Conservation (phyloP, 176 grass and related monocot genomes). For the Zizania latifolia region DNA sequence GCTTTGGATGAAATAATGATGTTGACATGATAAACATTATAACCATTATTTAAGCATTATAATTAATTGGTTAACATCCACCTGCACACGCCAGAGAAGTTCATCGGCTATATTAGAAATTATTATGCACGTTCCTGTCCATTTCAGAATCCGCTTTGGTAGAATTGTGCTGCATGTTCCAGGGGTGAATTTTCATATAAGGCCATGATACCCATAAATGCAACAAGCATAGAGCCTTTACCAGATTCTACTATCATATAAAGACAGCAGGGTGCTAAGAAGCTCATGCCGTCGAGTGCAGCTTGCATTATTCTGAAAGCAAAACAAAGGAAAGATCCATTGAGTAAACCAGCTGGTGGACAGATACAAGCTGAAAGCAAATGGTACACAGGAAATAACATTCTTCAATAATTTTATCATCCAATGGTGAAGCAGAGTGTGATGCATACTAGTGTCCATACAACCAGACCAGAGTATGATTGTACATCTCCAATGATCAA, state of each 20-base stretch:
- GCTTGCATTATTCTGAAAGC: constrained; percentile 46
- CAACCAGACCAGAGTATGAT: background rate
- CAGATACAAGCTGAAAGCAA: constrained; percentile 8
- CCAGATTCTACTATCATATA: constrained; percentile 58
- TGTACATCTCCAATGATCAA: background rate
- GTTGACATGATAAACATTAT: constrained; percentile 17
- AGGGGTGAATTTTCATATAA: constrained; percentile 26
- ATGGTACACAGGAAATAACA: background rate
- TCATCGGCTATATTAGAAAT: constrained; percentile 55
- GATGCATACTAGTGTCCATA: background rate
- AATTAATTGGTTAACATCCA: constrained; percentile 22
- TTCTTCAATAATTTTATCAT: background rate
- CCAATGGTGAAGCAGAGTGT: background rate
- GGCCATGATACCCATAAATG: constrained; percentile 26
- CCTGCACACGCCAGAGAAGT: constrained; percentile 82
- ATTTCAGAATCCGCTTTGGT: constrained; percentile 49
- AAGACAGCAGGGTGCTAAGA: constrained; percentile 50
- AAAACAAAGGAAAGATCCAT: constrained; percentile 12
- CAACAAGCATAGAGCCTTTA: constrained; percentile 38
- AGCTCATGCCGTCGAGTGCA: constrained; percentile 56
- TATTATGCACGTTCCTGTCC: constrained; percentile 65
- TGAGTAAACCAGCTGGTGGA: constrained; percentile 11
- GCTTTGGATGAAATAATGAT: constrained; percentile 22
- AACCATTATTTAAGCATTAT: constrained; percentile 20
- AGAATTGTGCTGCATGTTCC: constrained; percentile 47